These are phyloP conservation scores for Solanum commersonii DNA, from an alignment of 257 asterid genomes.

Conservation along the genomic window DNA sequence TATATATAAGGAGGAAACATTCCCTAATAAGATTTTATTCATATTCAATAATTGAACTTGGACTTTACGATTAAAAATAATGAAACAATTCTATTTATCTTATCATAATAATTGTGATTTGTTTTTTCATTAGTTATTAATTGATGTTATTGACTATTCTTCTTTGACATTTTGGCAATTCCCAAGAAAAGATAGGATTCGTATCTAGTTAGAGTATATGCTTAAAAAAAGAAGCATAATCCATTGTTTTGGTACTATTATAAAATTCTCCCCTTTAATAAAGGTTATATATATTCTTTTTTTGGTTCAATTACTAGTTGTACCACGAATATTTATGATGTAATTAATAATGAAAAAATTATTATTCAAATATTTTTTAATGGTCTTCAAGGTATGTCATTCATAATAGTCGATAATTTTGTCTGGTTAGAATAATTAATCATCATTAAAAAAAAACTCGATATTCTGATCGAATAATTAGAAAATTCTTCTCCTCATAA, in stretches of 20 bases:
- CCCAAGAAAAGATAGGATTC: slow-evolving; percentile 3
- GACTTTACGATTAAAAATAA: not conserved
- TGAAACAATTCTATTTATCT: not conserved
- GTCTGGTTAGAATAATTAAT: too few relatives aligned
- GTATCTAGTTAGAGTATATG: slow-evolving; percentile 16
- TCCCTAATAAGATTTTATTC: too few relatives aligned
- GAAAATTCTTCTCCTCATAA: not conserved
- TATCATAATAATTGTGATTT: not conserved
- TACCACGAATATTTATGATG: not conserved
- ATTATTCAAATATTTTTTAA: too few relatives aligned
- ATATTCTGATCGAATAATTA: not conserved
- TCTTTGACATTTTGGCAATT: not conserved
- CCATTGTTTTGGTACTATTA: not conserved
- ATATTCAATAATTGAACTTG: not conserved
- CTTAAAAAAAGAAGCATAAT: not conserved
- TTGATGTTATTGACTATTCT: not conserved
- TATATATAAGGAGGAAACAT: too few relatives aligned
- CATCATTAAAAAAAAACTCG: not conserved
- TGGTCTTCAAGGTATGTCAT: not conserved
- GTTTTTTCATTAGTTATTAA: not conserved
- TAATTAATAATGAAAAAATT: not conserved
- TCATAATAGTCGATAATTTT: not conserved
- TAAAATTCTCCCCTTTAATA: not conserved
- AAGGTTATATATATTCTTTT: not conserved
- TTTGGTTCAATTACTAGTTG: not conserved